Evolutionary conservation across 331 rosid species (phyloP).

Genomic region (Arachis monticola): DNA sequence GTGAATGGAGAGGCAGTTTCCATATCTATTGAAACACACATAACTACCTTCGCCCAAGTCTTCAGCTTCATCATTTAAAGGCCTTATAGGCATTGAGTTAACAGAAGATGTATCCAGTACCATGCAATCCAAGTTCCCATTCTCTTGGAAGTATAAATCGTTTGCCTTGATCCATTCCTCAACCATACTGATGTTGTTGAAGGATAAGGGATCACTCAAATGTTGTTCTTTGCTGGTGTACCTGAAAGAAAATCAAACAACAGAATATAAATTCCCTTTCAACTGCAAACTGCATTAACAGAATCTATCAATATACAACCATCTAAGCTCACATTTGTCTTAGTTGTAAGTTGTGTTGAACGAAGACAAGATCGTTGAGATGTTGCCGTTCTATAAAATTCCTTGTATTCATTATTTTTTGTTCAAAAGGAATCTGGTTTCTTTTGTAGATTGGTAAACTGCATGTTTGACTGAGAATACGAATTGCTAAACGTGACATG

Average conservation of each 20-base stretch:
- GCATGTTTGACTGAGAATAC: slow-evolving; percentile 89
- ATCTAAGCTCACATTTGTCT: slow-evolving; percentile 52
- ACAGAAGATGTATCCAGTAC: slow-evolving; percentile 61
- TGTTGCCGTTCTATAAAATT: slow-evolving; percentile 82
- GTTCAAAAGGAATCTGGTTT: slow-evolving; percentile 62
- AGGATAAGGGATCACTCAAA: slow-evolving; percentile 65
- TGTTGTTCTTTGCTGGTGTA: slow-evolving; percentile 57
- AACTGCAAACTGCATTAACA: slow-evolving; percentile 29
- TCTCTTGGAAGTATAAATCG: slow-evolving; percentile 59
- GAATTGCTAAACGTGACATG: slow-evolving; percentile 79
- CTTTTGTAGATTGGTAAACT: slow-evolving; percentile 54
- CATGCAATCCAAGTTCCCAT: slow-evolving; percentile 66
- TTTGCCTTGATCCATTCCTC: slow-evolving; percentile 76
- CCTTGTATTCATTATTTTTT: slow-evolving; percentile 57
- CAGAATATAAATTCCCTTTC: slow-evolving; percentile 30
- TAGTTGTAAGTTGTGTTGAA: slow-evolving; percentile 52
- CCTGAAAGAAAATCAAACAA: slow-evolving; percentile 54
- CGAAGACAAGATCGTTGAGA: slow-evolving; percentile 76
- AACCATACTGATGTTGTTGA: slow-evolving; percentile 46
- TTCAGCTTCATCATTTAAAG: slow-evolving; percentile 66
- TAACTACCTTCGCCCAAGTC: slow-evolving; percentile 67
- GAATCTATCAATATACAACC: slow-evolving; percentile 30
- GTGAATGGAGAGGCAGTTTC: slow-evolving; percentile 2
- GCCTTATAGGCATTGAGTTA: slow-evolving; percentile 55
- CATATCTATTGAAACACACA: slow-evolving; percentile 17